Conservation (phyloP, 2,329 filamentous ascomycete genomes). For the Alternaria arbusti region DNA sequence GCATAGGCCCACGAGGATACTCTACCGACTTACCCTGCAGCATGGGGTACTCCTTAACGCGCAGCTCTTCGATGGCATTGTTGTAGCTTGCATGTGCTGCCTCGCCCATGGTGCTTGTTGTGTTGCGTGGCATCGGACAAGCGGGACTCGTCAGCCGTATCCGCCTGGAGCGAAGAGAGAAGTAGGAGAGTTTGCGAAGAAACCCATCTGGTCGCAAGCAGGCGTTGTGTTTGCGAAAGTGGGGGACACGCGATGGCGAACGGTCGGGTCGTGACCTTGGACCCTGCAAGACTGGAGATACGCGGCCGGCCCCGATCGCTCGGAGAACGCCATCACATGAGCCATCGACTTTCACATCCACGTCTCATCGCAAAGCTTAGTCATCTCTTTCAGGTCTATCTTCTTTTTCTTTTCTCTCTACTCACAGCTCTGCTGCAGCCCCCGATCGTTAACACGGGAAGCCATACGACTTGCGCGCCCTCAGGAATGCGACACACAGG, state of each 20-base stretch:
- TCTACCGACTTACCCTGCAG: conserved; percentile 61
- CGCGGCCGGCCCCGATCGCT: conserved; percentile 35
- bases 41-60: conserved; percentile 71
- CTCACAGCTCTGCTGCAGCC: not conserved
- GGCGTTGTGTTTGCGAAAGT: conserved; percentile 38
- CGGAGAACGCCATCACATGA: conserved; percentile 7
- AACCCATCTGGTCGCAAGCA: conserved; percentile 34
- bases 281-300: conserved; percentile 7
- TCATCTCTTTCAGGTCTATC: not conserved
- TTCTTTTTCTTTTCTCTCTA: not conserved
- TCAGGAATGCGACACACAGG: not conserved
- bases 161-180: conserved; percentile 23
- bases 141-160: conserved; percentile 23
- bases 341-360: not conserved
- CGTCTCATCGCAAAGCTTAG: not conserved
- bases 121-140: not conserved
- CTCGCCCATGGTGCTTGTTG: conserved; percentile 35
- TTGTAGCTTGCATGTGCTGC: conserved; percentile 58
- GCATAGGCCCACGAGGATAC: not conserved
- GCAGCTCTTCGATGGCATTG: conserved; percentile 63
- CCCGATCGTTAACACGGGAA: not conserved
- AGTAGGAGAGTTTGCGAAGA: conserved; percentile 8
- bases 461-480: not conserved
- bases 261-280: conserved; percentile 25
- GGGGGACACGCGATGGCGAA: conserved; percentile 48